phyloP scores from a whole-genome alignment of 2,329 filamentous ascomycete genomes.

The Trematosphaeria pertusa region DNA sequence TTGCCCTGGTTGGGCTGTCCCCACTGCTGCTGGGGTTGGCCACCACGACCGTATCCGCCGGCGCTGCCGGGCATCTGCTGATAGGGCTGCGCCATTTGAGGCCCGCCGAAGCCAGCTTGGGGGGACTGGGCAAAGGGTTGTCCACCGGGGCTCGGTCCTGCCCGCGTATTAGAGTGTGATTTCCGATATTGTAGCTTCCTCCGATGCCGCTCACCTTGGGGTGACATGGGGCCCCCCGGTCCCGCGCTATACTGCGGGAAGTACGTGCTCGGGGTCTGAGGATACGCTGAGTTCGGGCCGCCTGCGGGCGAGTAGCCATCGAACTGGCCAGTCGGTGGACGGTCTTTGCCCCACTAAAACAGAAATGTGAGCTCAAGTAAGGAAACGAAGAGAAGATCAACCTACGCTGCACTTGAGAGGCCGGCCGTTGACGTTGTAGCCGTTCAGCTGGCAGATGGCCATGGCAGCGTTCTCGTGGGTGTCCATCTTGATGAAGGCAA shows the following conservation, averaged over 20 bases:
- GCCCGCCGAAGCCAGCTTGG: constrained; percentile 69
- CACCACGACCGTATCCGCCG: constrained; percentile 83
- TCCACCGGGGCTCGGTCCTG: constrained; percentile 64
- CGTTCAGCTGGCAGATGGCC: constrained; percentile 97
- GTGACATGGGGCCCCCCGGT: constrained; percentile 62
- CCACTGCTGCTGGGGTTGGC: constrained; percentile 62
- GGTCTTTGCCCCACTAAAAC: constrained; percentile 95
- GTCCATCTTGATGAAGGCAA: constrained; percentile 99
- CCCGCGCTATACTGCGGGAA: constrained; percentile 91
- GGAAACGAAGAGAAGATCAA: constrained; percentile 41
- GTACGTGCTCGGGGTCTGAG: constrained; percentile 79
- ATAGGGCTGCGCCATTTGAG: constrained; percentile 58
- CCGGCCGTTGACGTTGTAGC: constrained; percentile 96
- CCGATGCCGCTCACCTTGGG: constrained; percentile 57
- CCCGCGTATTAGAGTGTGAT: constrained; percentile 46
- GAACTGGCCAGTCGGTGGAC: constrained; percentile 81
- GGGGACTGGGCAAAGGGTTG: constrained; percentile 66
- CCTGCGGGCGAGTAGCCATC: constrained; percentile 87
- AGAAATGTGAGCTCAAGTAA: constrained; percentile 38
- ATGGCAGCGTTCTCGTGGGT: constrained; percentile 97
- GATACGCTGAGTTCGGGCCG: constrained; percentile 74
- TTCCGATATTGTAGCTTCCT: constrained; percentile 46
- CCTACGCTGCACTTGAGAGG: constrained; percentile 98
- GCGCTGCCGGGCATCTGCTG: constrained; percentile 68
- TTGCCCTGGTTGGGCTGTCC: constrained; percentile 56